These are phyloP conservation scores for Myriangium duriaei DNA, from an alignment of 2,329 filamentous ascomycete species.

Conservation along the genomic window DNA sequence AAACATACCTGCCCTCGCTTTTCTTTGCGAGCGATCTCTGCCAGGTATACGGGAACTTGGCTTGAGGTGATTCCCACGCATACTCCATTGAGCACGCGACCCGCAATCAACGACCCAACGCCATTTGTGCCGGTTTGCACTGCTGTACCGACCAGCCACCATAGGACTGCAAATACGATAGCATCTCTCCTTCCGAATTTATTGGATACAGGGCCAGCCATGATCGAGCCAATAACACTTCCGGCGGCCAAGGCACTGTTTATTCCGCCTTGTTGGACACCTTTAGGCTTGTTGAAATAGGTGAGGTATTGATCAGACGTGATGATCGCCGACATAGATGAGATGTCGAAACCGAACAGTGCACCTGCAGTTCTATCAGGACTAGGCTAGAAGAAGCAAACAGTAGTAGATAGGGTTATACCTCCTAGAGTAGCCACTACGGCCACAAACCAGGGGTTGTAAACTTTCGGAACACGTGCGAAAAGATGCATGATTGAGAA, in stretches of 20 bases:
- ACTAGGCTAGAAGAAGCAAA: slow-evolving; percentile 8
- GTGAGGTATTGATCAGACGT: slow-evolving; percentile 37
- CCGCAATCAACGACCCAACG: slow-evolving; percentile 31
- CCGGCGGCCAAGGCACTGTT: slow-evolving; percentile 38
- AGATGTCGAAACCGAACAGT: slow-evolving; percentile 44
- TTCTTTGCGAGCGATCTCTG: slow-evolving; percentile 31
- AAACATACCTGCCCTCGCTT: slow-evolving; percentile 31
- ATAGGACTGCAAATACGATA: slow-evolving; percentile 36
- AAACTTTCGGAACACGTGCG: slow-evolving; percentile 35
- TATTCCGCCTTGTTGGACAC: slow-evolving; percentile 37
- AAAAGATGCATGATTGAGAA: no score
- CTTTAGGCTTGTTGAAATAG: slow-evolving; percentile 40
- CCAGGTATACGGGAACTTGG: slow-evolving; percentile 34
- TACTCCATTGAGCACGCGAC: slow-evolving; percentile 30
- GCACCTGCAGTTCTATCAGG: neutral
- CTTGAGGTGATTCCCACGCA: slow-evolving; percentile 31
- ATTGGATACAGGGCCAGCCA: slow-evolving; percentile 36
- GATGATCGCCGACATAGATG: slow-evolving; percentile 42
- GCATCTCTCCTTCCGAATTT: slow-evolving; percentile 35
- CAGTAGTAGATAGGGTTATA: slow-evolving; percentile 27
- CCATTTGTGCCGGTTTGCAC: slow-evolving; percentile 28
- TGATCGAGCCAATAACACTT: slow-evolving; percentile 35
- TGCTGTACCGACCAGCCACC: slow-evolving; percentile 36
- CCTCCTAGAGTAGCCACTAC: slow-evolving; percentile 41
- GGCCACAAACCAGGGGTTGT: slow-evolving; percentile 43